Conservation (phyloP, 345 rosid genomes). For the Melastoma malabathricum region DNA sequence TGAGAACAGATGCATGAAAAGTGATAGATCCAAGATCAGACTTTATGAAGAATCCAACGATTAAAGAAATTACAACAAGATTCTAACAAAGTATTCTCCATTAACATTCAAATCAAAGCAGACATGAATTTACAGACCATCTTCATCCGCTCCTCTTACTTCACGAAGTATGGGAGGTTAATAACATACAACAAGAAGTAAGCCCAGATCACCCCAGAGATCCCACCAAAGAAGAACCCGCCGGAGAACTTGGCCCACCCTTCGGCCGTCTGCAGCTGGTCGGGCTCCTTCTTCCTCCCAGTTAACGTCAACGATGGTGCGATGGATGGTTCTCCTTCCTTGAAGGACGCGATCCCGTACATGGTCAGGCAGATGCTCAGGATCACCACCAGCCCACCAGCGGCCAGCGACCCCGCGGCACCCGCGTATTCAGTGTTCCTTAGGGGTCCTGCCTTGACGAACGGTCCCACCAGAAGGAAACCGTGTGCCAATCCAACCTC, state of each 20-base stretch:
- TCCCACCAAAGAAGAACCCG: constrained; percentile 94
- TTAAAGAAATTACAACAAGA: too few species aligned
- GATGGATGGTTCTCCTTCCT: constrained; percentile 70
- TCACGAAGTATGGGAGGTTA: constrained; percentile 78
- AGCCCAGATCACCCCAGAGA: constrained; percentile 94
- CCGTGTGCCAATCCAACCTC: constrained; percentile 92
- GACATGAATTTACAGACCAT: constrained; percentile 1
- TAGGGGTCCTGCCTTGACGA: constrained; percentile 74
- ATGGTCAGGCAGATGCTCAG: constrained; percentile 81
- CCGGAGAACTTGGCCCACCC: constrained; percentile 91
- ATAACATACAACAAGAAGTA: constrained; percentile 76
- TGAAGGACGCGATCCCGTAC: constrained; percentile 66
- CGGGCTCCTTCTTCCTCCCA: constrained; percentile 89
- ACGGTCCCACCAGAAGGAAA: constrained; percentile 76
- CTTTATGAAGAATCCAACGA: too few species aligned
- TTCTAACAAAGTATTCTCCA: too few species aligned
- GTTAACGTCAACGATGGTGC: constrained; percentile 80
- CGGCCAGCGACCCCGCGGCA: constrained; percentile 68
- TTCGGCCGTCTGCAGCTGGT: constrained; percentile 83
- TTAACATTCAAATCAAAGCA: constrained; percentile 2
- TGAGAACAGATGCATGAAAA: too few species aligned
- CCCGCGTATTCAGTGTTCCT: constrained; percentile 80
- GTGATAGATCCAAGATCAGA: too few species aligned
- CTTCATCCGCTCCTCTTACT: constrained; percentile 20
- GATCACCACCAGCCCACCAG: constrained; percentile 75